Evolutionary conservation across 441 rosid species (phyloP), one percentile per base, ranked within the genome.

Genomic region (Biscutella auriculata): DNA sequence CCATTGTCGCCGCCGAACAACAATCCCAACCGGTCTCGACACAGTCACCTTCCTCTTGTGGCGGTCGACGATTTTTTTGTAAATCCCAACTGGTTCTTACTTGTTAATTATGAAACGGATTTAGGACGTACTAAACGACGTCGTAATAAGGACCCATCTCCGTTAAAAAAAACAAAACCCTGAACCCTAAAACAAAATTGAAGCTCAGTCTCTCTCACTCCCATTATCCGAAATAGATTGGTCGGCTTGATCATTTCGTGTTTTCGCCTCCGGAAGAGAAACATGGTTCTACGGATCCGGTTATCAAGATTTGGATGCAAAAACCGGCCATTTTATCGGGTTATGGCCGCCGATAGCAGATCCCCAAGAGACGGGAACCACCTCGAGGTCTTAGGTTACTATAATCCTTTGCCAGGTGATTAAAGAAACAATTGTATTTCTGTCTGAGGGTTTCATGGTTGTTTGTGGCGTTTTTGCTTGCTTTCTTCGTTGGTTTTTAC

Each of bases 301-400:
- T 64, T 86, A 62, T 73, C 88, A 56, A 75, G 88, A 40, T 82
- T 83, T 4, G 90, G 95, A 45, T 86, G 88, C 81, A 79, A 62
- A 46, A 81, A 86, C 70, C 85, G 73, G 55, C 91, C 90, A 9
- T 86, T 86, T 69, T 86, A 65, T 51, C 70, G 95, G 19, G 88
- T 83, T 0, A 83, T 81, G 95, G 91, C 91, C 0, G 91, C 91
- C 9, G 76, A 86, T 78, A 79, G 90, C 75, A 78, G 91, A 68
- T 81, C 88, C 0, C 91, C 86, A 0, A 72, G 88, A 66, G 90
- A 86, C 36, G 90, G 84, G 57, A 86, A 83, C 53, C 95, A 83
- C 51, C 84, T 86, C 6, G 95, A 83, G 74, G 84, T 81, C 36
- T 71, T 86, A 15, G 86, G 90, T 25, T 83, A 81, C 73, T 81